These are phyloP conservation scores for Prillingera fragicola DNA, from an alignment of 1,284 basidiomycete genomes.

Conservation along the genomic window DNA sequence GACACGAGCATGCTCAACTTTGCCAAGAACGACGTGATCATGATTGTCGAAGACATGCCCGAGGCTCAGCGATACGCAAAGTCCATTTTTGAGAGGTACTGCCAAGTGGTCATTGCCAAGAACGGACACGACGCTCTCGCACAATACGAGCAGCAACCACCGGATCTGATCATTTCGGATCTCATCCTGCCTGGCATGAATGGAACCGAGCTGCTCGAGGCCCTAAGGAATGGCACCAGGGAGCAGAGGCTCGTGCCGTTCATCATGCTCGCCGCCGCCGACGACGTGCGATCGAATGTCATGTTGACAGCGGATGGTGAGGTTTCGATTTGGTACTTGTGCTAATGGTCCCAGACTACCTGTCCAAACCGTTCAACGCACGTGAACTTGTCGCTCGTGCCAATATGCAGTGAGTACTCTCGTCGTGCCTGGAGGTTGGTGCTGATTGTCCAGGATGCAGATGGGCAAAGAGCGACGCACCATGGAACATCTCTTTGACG, in stretches of 20 bases:
- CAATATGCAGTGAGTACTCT: slow-evolving; percentile 44
- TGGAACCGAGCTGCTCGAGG: slow-evolving; percentile 30
- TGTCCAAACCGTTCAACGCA: slow-evolving; percentile 44
- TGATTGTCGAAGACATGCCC: slow-evolving; percentile 19
- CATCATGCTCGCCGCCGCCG: slow-evolving; percentile 39
- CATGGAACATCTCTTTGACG: slow-evolving; percentile 39
- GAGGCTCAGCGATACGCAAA: slow-evolving; percentile 38
- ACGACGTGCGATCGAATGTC: slow-evolving; percentile 35
- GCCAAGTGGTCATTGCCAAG: slow-evolving; percentile 42
- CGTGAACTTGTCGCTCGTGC: slow-evolving; percentile 49
- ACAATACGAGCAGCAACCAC: slow-evolving; percentile 24
- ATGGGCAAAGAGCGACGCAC: slow-evolving; percentile 37
- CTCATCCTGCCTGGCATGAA: slow-evolving; percentile 48
- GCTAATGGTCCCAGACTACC: slow-evolving; percentile 46
- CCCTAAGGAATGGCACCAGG: slow-evolving; percentile 18
- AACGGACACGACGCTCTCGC: slow-evolving; percentile 46
- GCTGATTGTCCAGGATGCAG: slow-evolving; percentile 39
- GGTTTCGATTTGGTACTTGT: slow-evolving; percentile 43
- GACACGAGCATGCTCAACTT: too few species aligned
- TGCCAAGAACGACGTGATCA: too few species aligned
- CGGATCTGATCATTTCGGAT: slow-evolving; percentile 45
- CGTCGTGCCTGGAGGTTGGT: slow-evolving; percentile 41
- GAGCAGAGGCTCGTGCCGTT: slow-evolving; percentile 29
- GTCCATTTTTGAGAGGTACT: slow-evolving; percentile 40
- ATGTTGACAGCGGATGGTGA: slow-evolving; percentile 23